Evolutionary conservation across 306 rosid species (phyloP).

Genomic region (Malus asiatica): DNA sequence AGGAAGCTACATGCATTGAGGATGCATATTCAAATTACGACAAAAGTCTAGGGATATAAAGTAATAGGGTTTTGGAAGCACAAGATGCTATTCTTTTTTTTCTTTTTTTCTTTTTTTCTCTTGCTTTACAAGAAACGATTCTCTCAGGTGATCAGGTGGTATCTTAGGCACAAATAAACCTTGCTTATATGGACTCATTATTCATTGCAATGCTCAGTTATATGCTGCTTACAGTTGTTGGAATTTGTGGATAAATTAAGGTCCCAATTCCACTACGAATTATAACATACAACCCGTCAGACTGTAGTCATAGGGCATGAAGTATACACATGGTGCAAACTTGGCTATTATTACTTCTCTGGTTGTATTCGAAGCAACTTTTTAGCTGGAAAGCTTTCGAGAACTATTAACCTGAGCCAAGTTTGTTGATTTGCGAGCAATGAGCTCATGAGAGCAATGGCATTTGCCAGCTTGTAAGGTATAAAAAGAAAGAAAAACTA

Average conservation of each 20-base stretch:
- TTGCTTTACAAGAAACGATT: neutral
- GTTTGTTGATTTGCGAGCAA: too few relatives aligned
- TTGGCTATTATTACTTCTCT: too few relatives aligned
- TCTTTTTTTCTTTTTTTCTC: neutral
- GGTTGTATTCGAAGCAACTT: too few relatives aligned
- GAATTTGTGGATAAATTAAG: neutral
- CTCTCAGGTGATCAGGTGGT: neutral
- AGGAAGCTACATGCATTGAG: constrained; percentile 28
- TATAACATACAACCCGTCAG: neutral
- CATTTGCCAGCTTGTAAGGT: too few relatives aligned
- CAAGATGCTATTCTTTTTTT: neutral
- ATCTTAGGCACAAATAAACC: neutral
- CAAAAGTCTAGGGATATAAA: neutral
- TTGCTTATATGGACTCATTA: neutral
- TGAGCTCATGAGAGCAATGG: too few relatives aligned
- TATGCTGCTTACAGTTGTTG: neutral
- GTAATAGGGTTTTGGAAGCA: neutral
- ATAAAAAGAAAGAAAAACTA: too few relatives aligned
- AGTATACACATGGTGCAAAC: too few relatives aligned
- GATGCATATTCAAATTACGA: neutral
- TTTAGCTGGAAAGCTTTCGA: too few relatives aligned
- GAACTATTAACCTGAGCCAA: too few relatives aligned
- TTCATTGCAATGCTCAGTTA: neutral
- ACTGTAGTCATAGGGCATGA: too few relatives aligned
- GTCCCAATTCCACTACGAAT: neutral